Evolutionary conservation across 2,329 filamentous ascomycete species (phyloP), one percentile per base, ranked within the genome.

Genomic region (Beauveria brongniartii): DNA sequence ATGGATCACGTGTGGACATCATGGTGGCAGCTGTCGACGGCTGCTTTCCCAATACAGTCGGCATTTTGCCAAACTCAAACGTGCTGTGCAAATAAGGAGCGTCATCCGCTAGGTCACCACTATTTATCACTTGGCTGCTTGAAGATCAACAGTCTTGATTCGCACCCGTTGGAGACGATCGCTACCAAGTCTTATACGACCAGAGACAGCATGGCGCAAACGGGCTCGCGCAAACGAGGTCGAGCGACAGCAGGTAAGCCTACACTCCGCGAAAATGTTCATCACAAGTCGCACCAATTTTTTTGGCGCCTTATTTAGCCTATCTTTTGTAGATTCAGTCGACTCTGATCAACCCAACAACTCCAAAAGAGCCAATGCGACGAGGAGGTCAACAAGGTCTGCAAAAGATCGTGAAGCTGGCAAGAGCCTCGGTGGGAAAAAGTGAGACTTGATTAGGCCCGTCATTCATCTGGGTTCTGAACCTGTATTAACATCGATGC

Each of bases 181-280:
- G 18, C 28, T 16, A 26, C 37, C 8, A 26, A 43, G 37, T n/a
- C 22, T 26, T 55, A 3, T 4, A 40, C n/a, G n/a, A 46, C 5
- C 14, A 12, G 46, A 41, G n/a, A 9, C 55, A 48, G n/a, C 20
- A 60, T 60, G 58, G 50, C 58, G 30, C 58, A 60, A 54, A 55
- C 58, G 51, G 30, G 41, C 50, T 37, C 58, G 16, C 50, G 58
- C 50, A 60, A 60, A 60, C 58, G 58, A 52, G 58, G 41, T 41
- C 58, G 58, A 47, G 41, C 50, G n/a, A 18, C 41, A 7, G 10
- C 58, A 5, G 28, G 58, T 60, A 55, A 54, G 41, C 41, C n/a
- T 6, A 7, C 18, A 44, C n/a, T 14, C 1, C 26, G 8, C 24
- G 5, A 22, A 47, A 14, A 16, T 14, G 14, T 22, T n/a, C 24